A percentile compares a stretch with the other conserved stretches of the same genome.
Conservation (phyloP, 192 early-diverging fungal genomes). For the Entomortierella chlamydospora region DNA sequence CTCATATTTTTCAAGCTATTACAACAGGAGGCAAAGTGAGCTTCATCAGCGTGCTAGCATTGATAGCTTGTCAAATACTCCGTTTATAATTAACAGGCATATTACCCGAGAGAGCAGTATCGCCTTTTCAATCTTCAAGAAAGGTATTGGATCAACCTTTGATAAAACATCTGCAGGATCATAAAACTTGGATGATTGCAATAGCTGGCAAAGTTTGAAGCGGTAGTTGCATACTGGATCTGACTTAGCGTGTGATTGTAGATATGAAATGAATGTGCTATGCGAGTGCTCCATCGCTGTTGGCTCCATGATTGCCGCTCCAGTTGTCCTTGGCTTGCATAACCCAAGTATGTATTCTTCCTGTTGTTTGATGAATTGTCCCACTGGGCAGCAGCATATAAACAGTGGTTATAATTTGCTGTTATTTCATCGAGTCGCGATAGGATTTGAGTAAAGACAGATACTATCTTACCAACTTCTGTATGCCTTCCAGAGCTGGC, state of each 20-base stretch:
- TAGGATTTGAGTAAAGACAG: not conserved
- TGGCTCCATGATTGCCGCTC: not conserved
- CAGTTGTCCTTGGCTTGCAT: not conserved
- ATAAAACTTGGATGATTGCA: conserved; percentile 56
- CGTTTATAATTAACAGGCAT: too few species aligned
- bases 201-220: conserved; percentile 45
- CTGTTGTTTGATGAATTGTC: conserved; percentile 8
- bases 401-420: too few species aligned
- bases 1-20: conserved; percentile 58
- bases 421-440: too few species aligned
- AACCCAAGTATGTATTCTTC: not conserved
- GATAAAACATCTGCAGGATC: conserved; percentile 48
- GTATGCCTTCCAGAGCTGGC: not conserved
- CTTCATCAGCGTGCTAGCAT: not conserved
- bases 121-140: conserved; percentile 58
- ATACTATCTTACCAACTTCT: conserved; percentile 4
- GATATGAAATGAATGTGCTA: conserved; percentile 37
- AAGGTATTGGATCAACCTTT: conserved; percentile 31
- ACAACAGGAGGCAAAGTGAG: not conserved
- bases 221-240: conserved; percentile 49
- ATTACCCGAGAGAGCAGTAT: conserved; percentile 63
- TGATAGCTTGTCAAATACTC: not conserved
- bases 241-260: conserved; percentile 12
- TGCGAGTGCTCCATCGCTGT: not conserved
- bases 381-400: not conserved